Conservation (phyloP, 208 protist genomes). For the Wallacemonas sp. region DNA sequence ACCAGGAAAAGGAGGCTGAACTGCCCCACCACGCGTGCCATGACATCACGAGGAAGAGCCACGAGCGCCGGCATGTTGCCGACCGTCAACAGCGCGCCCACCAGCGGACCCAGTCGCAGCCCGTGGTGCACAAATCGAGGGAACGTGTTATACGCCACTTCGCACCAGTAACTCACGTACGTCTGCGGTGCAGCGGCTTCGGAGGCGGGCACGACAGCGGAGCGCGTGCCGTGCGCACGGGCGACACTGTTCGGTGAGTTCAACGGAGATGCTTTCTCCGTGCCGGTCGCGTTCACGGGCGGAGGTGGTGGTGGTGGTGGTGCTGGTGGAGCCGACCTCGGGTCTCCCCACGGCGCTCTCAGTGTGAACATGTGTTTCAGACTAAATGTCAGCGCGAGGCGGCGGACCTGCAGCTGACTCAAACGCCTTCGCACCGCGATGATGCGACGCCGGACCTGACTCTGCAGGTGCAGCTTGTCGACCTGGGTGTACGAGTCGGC, state of each 20-base stretch:
- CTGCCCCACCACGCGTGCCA: neutral
- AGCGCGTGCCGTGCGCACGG: constrained; percentile 8
- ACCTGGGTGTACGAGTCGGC: constrained; percentile 31
- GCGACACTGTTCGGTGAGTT: neutral
- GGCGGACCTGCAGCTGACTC: neutral
- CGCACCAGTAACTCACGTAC: neutral
- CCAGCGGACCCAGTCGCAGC: constrained; percentile 37
- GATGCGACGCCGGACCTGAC: constrained; percentile 31
- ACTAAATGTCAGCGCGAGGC: neutral
- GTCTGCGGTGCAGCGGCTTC: neutral
- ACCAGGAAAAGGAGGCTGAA: neutral
- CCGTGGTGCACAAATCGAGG: constrained; percentile 32
- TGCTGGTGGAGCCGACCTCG: neutral
- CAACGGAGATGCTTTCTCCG: neutral
- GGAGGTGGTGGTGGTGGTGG: neutral
- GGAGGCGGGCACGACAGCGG: neutral
- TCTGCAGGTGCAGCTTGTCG: constrained; percentile 40
- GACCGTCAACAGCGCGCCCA: constrained; percentile 27
- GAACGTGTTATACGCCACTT: constrained; percentile 23
- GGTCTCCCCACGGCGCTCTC: neutral
- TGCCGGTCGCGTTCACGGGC: neutral
- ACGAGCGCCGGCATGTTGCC: constrained; percentile 26
- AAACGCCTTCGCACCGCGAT: constrained; percentile 4
- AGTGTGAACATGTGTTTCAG: neutral
- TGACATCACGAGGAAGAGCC: constrained; percentile 16